Percentiles rank a stretch among this genome's conserved stretches.
Conservation (phyloP, 1,284 basidiomycete species). For the Irpex rosettiformis region DNA sequence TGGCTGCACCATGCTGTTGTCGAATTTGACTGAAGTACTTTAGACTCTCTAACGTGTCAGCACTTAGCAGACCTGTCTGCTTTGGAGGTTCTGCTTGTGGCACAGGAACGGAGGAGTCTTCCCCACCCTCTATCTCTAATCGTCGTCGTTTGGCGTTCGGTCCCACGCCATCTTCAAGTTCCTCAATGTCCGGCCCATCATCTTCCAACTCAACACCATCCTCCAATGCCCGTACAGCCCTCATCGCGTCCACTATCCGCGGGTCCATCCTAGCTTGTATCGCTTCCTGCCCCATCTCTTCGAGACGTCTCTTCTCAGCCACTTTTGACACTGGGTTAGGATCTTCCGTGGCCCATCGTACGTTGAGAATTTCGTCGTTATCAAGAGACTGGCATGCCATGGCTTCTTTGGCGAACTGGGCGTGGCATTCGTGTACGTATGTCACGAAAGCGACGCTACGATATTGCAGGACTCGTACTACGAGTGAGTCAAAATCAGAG, state of each 20-base stretch:
- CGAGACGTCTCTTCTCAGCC: constrained; percentile 77
- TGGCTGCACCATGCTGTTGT: constrained; percentile 46
- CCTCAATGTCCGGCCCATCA: constrained; percentile 28
- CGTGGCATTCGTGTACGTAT: constrained; percentile 82
- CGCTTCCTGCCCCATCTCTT: constrained; percentile 79
- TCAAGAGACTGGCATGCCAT: constrained; percentile 99
- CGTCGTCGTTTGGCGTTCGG: constrained; percentile 31
- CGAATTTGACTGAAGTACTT: constrained; percentile 84
- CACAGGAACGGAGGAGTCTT: constrained; percentile 30
- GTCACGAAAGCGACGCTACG: constrained; percentile 98
- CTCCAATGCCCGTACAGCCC: constrained; percentile 78
- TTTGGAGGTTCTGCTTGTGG: constrained; percentile 28
- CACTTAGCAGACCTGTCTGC: constrained; percentile 60
- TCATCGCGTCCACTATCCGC: constrained; percentile 82
- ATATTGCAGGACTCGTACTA: constrained; percentile 90
- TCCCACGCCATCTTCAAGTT: constrained; percentile 26
- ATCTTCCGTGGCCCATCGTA: constrained; percentile 96
- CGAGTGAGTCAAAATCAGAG: constrained; percentile 11
- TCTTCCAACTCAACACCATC: constrained; percentile 65
- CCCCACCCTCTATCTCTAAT: constrained; percentile 27
- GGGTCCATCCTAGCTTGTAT: constrained; percentile 84
- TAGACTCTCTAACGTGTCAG: constrained; percentile 81
- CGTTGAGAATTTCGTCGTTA: constrained; percentile 97
- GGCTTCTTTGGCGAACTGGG: constrained; percentile 97
- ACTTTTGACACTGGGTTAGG: constrained; percentile 89